Base-by-base conservation (phyloP, 805 yeast species). In the Spathaspora sp. region DNA sequence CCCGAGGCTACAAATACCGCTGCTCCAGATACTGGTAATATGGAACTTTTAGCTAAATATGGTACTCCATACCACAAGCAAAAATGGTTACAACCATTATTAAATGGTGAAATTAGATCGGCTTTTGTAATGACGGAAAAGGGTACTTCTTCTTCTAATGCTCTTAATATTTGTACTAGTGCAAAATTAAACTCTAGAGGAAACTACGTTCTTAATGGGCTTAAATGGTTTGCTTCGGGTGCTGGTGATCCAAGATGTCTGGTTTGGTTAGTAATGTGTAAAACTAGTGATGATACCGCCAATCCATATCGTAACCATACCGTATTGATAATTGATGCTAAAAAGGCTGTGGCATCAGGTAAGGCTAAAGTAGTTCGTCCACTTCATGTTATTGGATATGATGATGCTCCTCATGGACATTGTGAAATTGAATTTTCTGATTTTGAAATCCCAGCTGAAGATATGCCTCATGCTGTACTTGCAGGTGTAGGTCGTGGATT, bases 361-460 rank as follows among this genome's bases (percentile, higher is more conserved):
- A 67, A 67, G 40, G 84, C 77, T 46, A 69, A 59, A 26, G 56
- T 81, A 31, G 64, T 77, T 32, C 70, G 87, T 44, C 85, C 86
- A 3, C 68, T 82, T 58, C 52, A 60, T 17, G 81, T 83, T 1
- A 77, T 80, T 60, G 87, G 87, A 2, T 81, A 74, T 55, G 87
- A 83, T 59, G 87, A 83, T 60, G 86, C 87, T 26, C 88, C 88
- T 3, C 87, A 83, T 61, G 88, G 88, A n/a, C 87, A 83, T 60
- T 79, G 80, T 68, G 87, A 83, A 61, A 73, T 83, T 50, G 70
- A 64, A 47, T 83, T 83, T 62, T 65, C 70, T 32, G 68, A 78
- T 59, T 77, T 72, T 54, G 79, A 73, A 49, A 73, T 83, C 9
- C 77, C 81, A 3, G 58, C 55, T 18, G 76, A 72, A 8, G 72